Evolutionary conservation across 1,284 basidiomycete genomes (phyloP), one percentile per base, ranked within the genome.

Genomic region (Trichosporon sp.): DNA sequence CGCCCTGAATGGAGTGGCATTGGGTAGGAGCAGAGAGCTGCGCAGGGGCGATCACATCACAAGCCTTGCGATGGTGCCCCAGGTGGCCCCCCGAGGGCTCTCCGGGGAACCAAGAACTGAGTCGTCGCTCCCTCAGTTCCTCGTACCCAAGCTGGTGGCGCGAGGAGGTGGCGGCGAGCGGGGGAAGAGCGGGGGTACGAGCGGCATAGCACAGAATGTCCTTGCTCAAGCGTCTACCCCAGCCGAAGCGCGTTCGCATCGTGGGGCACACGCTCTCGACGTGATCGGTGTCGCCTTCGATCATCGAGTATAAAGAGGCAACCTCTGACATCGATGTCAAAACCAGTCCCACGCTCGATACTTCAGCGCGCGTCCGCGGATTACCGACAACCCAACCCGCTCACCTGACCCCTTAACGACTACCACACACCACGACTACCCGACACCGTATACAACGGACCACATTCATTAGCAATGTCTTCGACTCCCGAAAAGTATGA

Each of bases 341-440:
- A n/a, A 60, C 56, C 56, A 60, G 29, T 60, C 56, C 56, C 56
- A 60, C 56, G 56, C 56, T 60, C 56, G 56, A 31, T 60, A 51
- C 15, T 25, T 31, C 23, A 60, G 56, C 56, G 56, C 56, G 56
- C 56, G 56, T 60, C 11, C 56, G 56, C 56, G 27, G 56, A 31
- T 31, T 31, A 60, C 27, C 27, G 56, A 31, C 56, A 60, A 60
- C 27, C 51, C 29, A 60, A 32, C 56, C 56, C 27, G 56, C 56
- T n/a, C 56, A 32, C 56, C 56, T 60, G 29, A 60, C 27, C 13
- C 15, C 18, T 60, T 31, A 6, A 31, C 56, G 53, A 60, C 56
- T n/a, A 29, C 53, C 15, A n/a, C 56, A 29, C 56, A 1, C 32
- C n/a, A 31, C 56, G 18, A n/a, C 27, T 60, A 11, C 18, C 29